Evolutionary conservation across 805 yeast species (phyloP).

Genomic region (Candida tallmaniae): DNA sequence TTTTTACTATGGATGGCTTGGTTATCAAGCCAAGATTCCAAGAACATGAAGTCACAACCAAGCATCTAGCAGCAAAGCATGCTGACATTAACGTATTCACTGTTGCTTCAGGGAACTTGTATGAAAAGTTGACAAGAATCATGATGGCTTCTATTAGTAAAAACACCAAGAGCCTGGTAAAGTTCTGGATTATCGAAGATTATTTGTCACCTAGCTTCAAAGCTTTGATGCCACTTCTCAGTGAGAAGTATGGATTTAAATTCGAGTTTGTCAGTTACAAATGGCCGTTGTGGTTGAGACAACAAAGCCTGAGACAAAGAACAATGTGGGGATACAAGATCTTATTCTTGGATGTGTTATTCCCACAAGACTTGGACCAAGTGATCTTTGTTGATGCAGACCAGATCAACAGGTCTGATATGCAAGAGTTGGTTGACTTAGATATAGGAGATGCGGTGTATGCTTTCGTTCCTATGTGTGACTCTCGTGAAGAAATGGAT

Average conservation of each 20-base stretch:
- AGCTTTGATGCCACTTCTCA: slow-evolving; percentile 52
- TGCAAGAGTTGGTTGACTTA: slow-evolving; percentile 60
- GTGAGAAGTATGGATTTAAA: slow-evolving; percentile 56
- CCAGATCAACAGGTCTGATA: slow-evolving; percentile 72
- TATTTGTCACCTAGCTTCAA: slow-evolving; percentile 71
- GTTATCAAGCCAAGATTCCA: slow-evolving; percentile 43
- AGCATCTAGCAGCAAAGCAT: slow-evolving; percentile 9
- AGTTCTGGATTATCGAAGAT: slow-evolving; percentile 84
- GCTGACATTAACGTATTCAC: slow-evolving; percentile 78
- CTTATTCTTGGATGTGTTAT: slow-evolving; percentile 77
- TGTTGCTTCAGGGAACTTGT: slow-evolving; percentile 76
- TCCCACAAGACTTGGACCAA: slow-evolving; percentile 71
- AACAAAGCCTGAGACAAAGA: slow-evolving; percentile 73
- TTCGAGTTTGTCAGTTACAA: slow-evolving; percentile 78
- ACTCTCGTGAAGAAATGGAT: slow-evolving; percentile 72
- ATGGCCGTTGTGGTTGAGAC: slow-evolving; percentile 90
- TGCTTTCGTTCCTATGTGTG: slow-evolving; percentile 86
- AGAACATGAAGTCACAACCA: slow-evolving; percentile 21
- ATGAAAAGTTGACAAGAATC: slow-evolving; percentile 69
- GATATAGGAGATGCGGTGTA: slow-evolving; percentile 82
- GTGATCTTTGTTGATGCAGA: slow-evolving; percentile 86
- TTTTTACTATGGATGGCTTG: slow-evolving; percentile 44
- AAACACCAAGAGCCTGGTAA: slow-evolving; percentile 54
- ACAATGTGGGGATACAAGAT: slow-evolving; percentile 88
- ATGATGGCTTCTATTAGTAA: slow-evolving; percentile 80